Base-by-base conservation (phyloP, 1,284 basidiomycete species). In the Grifola frondosa region DNA sequence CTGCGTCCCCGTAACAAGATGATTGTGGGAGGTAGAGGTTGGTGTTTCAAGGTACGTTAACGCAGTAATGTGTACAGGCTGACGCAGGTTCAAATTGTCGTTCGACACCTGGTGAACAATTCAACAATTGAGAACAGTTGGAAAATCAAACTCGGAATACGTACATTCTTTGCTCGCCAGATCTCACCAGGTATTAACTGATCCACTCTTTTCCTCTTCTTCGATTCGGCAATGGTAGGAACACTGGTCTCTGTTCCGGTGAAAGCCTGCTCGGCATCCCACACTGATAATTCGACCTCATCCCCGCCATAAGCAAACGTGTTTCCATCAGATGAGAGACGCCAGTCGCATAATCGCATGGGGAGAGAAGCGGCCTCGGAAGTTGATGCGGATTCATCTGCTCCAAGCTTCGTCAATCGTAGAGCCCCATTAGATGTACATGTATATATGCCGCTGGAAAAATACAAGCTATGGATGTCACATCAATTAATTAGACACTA, bases 241-340 rank as follows among this genome's bases (percentile, higher is more conserved):
- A 44, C 44, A 9, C 54, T 36, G 6, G 48, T 43, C 23, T 59
- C 56, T 16, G 58, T 46, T 5, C 54, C 21, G 16, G 22, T 23
- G 51, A 95, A 90, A 0, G 89, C 81, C 30, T 69, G 64, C 57
- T 91, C 84, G 3, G 80, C 75, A 58, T 91, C 75, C 87, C 89
- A 95, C 1, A 94, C 58, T 1, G 89, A 91, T 3, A 92, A 63
- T 46, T 94, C 90, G 13, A 95, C 88, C 63, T 95, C 92, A 54
- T 94, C 84, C 4, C 92, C 92, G 6, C 86, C 92, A 50, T 91
- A 86, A 1, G 83, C 79, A 65, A 95, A 92, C 0, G 75, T 74
- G 19, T 69, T 61, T 5, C 65, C 66, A 39, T 77, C 68, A 6
- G 67, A 56, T 3, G 81, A 75, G 12, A 88, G 63, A n/a, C 74